phyloP scores from a whole-genome alignment of 768 basidiomycete species.

The Candolleomyces efflorescens region DNA sequence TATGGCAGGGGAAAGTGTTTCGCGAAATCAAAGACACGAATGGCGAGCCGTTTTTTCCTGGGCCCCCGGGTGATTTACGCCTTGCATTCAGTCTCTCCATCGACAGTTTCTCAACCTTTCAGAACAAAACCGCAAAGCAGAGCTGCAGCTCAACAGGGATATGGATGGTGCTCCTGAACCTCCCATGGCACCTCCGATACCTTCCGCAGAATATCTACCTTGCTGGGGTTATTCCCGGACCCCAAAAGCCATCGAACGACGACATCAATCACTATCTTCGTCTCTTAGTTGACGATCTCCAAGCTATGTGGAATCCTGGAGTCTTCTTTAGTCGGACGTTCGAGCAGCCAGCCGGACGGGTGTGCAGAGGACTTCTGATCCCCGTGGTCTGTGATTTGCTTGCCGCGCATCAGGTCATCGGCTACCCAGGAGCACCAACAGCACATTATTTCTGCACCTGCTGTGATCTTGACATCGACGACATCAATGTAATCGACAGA shows the following conservation, averaged over 20 bases:
- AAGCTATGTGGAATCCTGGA: conserved; percentile 24
- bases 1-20: conserved; percentile 5
- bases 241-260: conserved; percentile 22
- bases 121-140: conserved; percentile 20
- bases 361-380: conserved; percentile 21
- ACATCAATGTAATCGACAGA: neutral
- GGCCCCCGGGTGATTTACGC: neutral
- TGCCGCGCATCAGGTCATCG: neutral
- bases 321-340: conserved; percentile 18
- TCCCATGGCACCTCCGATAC: conserved; percentile 24
- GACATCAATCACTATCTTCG: conserved; percentile 32
- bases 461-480: neutral
- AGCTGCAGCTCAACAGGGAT: conserved; percentile 19
- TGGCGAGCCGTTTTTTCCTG: conserved; percentile 2
- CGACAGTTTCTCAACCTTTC: conserved; percentile 30
- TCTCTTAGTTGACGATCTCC: conserved; percentile 31
- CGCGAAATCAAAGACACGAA: neutral
- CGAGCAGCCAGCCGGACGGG: conserved; percentile 13
- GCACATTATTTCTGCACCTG: neutral
- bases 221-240: conserved; percentile 35
- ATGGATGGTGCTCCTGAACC: conserved; percentile 27
- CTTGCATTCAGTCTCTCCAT: conserved; percentile 21
- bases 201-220: conserved; percentile 31
- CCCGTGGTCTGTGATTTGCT: conserved; percentile 18
- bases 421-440: neutral